Evolutionary conservation across 805 yeast genomes (phyloP), one percentile per base, ranked within the genome.

Genomic region (Myxozyma neotropica): DNA sequence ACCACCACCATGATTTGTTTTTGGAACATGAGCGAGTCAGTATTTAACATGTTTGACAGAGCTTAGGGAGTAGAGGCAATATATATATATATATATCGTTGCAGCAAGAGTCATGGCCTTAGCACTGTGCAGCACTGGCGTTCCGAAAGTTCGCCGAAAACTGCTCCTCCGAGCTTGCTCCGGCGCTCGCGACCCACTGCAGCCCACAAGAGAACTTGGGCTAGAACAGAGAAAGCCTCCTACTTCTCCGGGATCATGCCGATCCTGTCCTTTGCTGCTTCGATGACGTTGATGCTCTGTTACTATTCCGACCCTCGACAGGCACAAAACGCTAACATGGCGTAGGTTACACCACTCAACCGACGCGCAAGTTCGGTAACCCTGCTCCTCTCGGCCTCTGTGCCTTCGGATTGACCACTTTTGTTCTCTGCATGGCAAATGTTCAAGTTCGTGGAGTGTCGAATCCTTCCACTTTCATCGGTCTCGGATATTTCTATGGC

Each of bases 331-430:
- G n/a, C 53, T 48, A 48, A 48, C 53, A 6, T 21, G 21, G 35
- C 23, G 33, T 36, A 48, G 53, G 53, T 35, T 48, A 48, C 40
- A 7, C 53, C 4, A 13, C 42, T 36, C 29, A 83, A 4, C 80
- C 93, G 15, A 70, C 75, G 7, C 84, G 85, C 67, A 79, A 79
- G 64, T 78, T 85, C 66, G 89, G 83, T 47, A 84, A 84, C 69
- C 87, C 89, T 13, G 85, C 85, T 36, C 87, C 89, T 6, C 72
- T 85, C 42, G 89, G 89, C 8, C 70, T 85, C 50, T 74, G 79
- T 40, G 88, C 82, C 0, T 85, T 85, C 68, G 86, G 88, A 1
- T 68, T 84, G 59, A 83, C 88, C 3, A 83, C 88, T 3, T 83
- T 85, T 71, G 82, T 83, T 2, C 71, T 84, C 36, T 82, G 86